Base-by-base conservation (phyloP, 257 asterid genomes). In the Mentha longifolia region DNA sequence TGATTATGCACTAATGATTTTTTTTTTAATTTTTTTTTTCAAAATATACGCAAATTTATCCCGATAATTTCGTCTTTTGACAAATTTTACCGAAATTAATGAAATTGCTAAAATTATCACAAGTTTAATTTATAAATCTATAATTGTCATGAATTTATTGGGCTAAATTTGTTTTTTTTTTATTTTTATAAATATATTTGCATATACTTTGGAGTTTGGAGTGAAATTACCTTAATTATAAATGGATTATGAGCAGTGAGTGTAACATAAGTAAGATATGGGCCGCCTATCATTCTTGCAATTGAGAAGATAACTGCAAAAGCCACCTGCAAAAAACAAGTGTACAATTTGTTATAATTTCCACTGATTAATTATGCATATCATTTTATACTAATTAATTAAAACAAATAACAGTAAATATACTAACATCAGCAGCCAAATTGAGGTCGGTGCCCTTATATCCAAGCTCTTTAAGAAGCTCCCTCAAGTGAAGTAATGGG, bases 211-310 rank as follows among this genome's bases (percentile, higher is more conserved):
- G 15, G 7, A 52, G 7, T 7, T 41, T 33, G 37, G 37, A 41
- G 6, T 16, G 6, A n/a, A 5, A 61, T 70, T 72, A 87, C 97
- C 97, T 89, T 91, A 35, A 94, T 91, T 19, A 89, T 79, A 47
- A 82, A 39, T 12, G 99, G 98, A 79, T 89, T 91, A 31, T 79
- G 45, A 58, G 91, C 92, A 2, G 86, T 76, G 1, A 94, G 78
- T 68, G 95, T 88, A 65, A 91, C 84, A 57, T 86, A 91, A 20
- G 87, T 67, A 63, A 94, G 84, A 68, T 81, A 94, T 3, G 99
- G 96, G 15, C 99, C 99, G 10, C 86, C 89, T 49, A 85, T 57
- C 98, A 50, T 94, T 76, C 99, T 89, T 56, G 95, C 97, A 30
- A 81, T 42, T 62, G 98, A 63, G 82, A 94, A 94, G 33, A 85